Evolutionary conservation across 2,329 filamentous ascomycete genomes (phyloP).

Genomic region (Cercospora sp.): DNA sequence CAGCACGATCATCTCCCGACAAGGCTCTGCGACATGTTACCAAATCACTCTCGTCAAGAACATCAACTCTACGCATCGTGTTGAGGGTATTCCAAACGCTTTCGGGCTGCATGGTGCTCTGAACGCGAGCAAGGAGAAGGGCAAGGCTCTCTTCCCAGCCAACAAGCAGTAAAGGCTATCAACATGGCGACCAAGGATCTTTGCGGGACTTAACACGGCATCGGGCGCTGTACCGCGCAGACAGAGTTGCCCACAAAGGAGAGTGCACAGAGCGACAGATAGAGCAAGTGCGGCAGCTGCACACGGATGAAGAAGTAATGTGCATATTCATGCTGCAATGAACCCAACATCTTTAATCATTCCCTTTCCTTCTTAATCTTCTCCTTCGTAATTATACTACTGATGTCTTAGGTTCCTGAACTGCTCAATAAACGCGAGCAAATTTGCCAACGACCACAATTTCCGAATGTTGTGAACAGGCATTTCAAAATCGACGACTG

Average conservation of each 20-base stretch:
- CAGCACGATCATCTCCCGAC: conserved; percentile 79
- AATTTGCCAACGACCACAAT: conserved; percentile 3
- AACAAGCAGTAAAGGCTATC: background rate
- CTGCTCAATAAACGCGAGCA: background rate
- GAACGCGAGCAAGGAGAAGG: conserved; percentile 46
- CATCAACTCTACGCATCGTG: conserved; percentile 79
- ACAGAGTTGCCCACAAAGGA: background rate
- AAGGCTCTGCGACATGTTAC: conserved; percentile 81
- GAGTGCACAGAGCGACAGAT: background rate
- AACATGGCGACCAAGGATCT: background rate
- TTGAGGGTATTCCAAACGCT: conserved; percentile 71
- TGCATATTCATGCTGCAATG: conserved; percentile 1
- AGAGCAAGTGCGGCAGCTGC: background rate
- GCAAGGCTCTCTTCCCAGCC: conserved; percentile 36
- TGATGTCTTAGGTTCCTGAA: background rate
- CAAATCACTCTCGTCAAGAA: conserved; percentile 88
- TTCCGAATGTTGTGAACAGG: background rate
- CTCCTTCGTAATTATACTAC: background rate
- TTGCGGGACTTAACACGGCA: background rate
- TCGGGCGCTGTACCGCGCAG: background rate
- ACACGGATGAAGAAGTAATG: background rate
- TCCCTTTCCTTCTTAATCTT: background rate
- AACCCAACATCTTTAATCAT: background rate
- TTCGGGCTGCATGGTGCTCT: conserved; percentile 69
- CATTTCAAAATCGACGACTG: background rate